A percentile compares a stretch with the other conserved stretches of the same genome.
Evolutionary conservation across 164 flowering plant species (phyloP).

Genomic region (Piper betle): DNA sequence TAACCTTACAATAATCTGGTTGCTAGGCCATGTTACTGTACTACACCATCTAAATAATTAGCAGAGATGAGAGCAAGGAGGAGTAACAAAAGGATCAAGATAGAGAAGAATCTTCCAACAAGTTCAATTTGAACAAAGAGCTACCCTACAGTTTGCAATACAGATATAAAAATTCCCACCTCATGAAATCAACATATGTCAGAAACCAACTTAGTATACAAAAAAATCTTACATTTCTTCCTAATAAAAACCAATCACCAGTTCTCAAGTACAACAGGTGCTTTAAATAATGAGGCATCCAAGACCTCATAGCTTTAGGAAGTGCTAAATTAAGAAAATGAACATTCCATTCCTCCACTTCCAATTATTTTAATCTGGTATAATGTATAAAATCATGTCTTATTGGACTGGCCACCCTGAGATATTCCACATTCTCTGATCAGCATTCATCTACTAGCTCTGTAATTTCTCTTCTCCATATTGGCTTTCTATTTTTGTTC

Average conservation of each 20-base stretch:
- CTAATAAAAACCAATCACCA: not conserved
- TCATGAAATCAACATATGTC: not conserved
- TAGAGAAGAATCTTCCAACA: slow-evolving; percentile 4
- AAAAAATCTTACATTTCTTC: not conserved
- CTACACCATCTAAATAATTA: not conserved
- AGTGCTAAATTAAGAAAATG: slow-evolving; percentile 2
- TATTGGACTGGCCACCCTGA: not conserved
- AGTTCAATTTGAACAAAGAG: not conserved
- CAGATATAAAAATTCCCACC: not conserved
- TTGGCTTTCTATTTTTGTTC: not conserved
- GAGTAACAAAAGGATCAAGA: not conserved
- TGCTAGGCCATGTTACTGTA: not conserved
- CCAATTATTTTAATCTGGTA: slow-evolving; percentile 2
- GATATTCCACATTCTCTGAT: not conserved
- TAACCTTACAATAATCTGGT: not conserved
- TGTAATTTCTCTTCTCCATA: not conserved
- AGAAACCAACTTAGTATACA: not conserved
- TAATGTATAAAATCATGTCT: not conserved
- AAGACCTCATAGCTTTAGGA: not conserved
- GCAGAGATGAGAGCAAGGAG: not conserved
- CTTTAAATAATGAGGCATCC: slow-evolving; percentile 1
- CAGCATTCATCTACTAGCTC: too few relatives aligned
- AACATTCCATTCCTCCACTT: slow-evolving; percentile 5
- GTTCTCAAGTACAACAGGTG: too few relatives aligned
- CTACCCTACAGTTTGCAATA: not conserved